phyloP scores from a whole-genome alignment of 2,329 filamentous ascomycete genomes.

The Myriosclerotinia curreyana region DNA sequence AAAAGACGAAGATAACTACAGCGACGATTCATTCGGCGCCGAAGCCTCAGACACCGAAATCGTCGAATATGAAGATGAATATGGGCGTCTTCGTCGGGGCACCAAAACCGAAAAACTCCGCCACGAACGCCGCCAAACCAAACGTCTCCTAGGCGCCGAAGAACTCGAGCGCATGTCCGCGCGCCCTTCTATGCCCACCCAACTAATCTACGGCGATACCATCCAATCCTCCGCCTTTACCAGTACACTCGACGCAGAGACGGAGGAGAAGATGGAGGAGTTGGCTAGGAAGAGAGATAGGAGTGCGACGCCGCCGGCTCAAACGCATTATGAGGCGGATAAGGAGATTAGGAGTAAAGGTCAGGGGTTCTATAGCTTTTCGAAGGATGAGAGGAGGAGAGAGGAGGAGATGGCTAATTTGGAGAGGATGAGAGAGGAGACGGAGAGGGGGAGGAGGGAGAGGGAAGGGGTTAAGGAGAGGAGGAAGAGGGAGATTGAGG shows the following conservation, averaged over 20 bases:
- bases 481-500: constrained; percentile 62
- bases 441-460: constrained; percentile 49
- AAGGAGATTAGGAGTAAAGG: constrained; percentile 84
- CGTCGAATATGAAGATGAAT: constrained; percentile 90
- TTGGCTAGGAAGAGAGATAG: constrained; percentile 76
- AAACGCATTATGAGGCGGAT: constrained; percentile 80
- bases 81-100: constrained; percentile 74
- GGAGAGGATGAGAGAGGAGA: constrained; percentile 67
- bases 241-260: constrained; percentile 55
- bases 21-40: constrained; percentile 32
- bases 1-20: constrained; percentile 37
- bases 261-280: constrained; percentile 68
- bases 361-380: constrained; percentile 89
- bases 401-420: constrained; percentile 68
- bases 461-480: constrained; percentile 56
- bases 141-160: constrained; percentile 53
- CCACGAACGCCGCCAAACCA: constrained; percentile 55
- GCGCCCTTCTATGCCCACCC: constrained; percentile 61
- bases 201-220: constrained; percentile 80
- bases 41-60: constrained; percentile 51
- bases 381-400: constrained; percentile 65
- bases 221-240: constrained; percentile 78
- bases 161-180: constrained; percentile 69
- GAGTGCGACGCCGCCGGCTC: constrained; percentile 73
- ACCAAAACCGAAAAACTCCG: constrained; percentile 66